Percentiles rank a stretch among this genome's conserved stretches.
These are phyloP conservation scores for Diutina pseudorugosa DNA, from an alignment of 1,139 yeast species.

Conservation along the genomic window DNA sequence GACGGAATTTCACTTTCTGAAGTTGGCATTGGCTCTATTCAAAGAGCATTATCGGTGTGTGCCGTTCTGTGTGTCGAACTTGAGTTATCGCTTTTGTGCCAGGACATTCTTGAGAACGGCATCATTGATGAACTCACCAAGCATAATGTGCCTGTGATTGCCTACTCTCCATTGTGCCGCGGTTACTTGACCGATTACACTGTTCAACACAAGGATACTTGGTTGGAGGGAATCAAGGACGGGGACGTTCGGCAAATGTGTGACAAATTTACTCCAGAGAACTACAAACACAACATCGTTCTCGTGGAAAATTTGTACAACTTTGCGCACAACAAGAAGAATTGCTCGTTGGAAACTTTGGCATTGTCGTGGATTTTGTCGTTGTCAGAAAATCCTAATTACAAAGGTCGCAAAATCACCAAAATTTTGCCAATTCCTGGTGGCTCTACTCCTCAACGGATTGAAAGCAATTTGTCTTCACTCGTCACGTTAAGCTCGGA, in stretches of 20 bases:
- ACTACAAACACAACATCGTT: constrained; percentile 36
- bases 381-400: constrained; percentile 17
- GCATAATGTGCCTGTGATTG: constrained; percentile 49
- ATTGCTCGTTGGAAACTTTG: constrained; percentile 49
- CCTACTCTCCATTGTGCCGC: constrained; percentile 76
- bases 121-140: constrained; percentile 39
- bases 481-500: constrained; percentile 33
- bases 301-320: constrained; percentile 31
- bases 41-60: constrained; percentile 33
- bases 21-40: constrained; percentile 47
- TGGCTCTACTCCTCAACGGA: constrained; percentile 45
- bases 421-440: constrained; percentile 71
- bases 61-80: constrained; percentile 62
- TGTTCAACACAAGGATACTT: constrained; percentile 25
- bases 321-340: constrained; percentile 33
- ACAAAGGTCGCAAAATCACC: constrained; percentile 31
- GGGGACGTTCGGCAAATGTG: constrained; percentile 42
- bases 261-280: constrained; percentile 52
- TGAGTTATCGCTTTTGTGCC: constrained; percentile 60
- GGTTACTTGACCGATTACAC: constrained; percentile 59
- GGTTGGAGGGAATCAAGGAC: constrained; percentile 17
- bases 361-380: constrained; percentile 63
- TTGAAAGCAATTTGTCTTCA: constrained; percentile 42
- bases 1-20: constrained; percentile 66
- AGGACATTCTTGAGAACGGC: constrained; percentile 49